Evolutionary conservation across 352 stramenopile genomes (phyloP).

Genomic region (Globisporangium heterothallicum): DNA sequence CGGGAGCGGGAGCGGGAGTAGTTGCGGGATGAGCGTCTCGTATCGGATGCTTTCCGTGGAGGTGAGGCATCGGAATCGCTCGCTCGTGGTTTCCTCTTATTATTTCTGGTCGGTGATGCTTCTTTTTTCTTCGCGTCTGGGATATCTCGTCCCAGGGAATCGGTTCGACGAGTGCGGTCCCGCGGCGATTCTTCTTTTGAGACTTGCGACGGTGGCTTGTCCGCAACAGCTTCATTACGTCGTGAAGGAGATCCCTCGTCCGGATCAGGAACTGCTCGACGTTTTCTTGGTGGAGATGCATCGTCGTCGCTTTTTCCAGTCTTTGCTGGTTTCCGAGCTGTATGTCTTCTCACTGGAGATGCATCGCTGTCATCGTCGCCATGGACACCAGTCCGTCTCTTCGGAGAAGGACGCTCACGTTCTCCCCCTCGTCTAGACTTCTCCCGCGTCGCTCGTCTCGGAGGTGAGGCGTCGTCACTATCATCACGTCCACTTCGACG

Average conservation of each 20-base stretch:
- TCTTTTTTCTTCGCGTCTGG: constrained; percentile 2
- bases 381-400: background rate
- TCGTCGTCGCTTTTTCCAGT: constrained; percentile 11
- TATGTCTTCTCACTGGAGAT: constrained; percentile 21
- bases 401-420: background rate
- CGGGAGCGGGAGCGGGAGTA: background rate
- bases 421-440: background rate
- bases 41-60: background rate
- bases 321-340: background rate
- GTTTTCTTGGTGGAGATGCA: constrained; percentile 16
- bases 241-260: constrained; percentile 10
- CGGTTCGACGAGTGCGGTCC: constrained; percentile 12
- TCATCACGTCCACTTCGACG: background rate
- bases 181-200: background rate
- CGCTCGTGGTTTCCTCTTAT: background rate
- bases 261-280: background rate
- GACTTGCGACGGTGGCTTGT: background rate
- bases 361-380: constrained; percentile 14
- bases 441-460: background rate
- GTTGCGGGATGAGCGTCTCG: background rate
- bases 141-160: constrained; percentile 20
- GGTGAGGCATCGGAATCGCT: constrained; percentile 2
- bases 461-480: constrained; percentile 20
- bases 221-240: background rate
- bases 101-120: too few relatives aligned